phyloP scores from a whole-genome alignment of 257 asterid genomes.

The Jasminum sambac region DNA sequence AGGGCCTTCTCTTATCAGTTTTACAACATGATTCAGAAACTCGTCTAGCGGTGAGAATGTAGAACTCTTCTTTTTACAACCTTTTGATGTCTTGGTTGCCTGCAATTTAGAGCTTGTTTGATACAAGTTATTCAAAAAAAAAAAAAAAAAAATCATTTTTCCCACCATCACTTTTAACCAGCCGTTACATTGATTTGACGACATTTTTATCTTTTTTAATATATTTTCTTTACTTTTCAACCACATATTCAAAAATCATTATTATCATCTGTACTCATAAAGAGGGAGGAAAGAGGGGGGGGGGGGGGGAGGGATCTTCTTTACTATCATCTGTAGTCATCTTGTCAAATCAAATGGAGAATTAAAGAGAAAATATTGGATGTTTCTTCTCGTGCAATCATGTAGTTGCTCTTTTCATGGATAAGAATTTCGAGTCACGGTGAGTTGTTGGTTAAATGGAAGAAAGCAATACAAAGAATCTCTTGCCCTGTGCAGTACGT shows the following conservation, averaged over 20 bases:
- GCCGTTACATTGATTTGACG: too few relatives aligned
- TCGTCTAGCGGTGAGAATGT: slow-evolving; percentile 79
- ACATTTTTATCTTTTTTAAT: too few relatives aligned
- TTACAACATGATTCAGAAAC: slow-evolving; percentile 90
- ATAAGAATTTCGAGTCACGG: slow-evolving; percentile 2
- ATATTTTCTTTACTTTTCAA: too few relatives aligned
- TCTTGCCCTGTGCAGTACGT: neutral
- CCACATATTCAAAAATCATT: neutral
- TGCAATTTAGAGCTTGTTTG: neutral
- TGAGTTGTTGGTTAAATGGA: slow-evolving; percentile 10
- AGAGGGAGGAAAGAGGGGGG: too few relatives aligned
- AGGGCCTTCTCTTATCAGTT: slow-evolving; percentile 84
- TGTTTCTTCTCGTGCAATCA: neutral
- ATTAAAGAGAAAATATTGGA: neutral
- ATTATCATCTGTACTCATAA: neutral
- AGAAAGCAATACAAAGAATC: neutral
- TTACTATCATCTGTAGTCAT: neutral
- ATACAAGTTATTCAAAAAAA: too few relatives aligned
- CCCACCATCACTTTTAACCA: too few relatives aligned
- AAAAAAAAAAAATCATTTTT: too few relatives aligned
- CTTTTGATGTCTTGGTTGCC: slow-evolving; percentile 6
- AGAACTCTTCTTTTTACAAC: neutral
- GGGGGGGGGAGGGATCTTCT: too few relatives aligned
- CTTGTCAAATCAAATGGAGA: slow-evolving; percentile 11
- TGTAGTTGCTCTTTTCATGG: neutral